Evolutionary conservation across 345 rosid species (phyloP).

Genomic region (rapeseed (Brassica napus)): Da-Ae NC_063452.1:26294501-26295000

Average conservation of each 20-base stretch:
- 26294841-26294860: not conserved
- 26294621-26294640: constrained; percentile 24
- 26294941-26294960: not conserved
- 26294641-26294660: constrained; percentile 18
- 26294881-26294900: not conserved
- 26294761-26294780: not conserved
- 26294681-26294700: not conserved
- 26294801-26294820: not conserved
- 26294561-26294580: constrained; percentile 40
- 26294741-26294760: constrained; percentile 22
- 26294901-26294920: not conserved
- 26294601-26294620: constrained; percentile 18
- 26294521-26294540: not conserved
- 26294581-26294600: constrained; percentile 39
- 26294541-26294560: constrained; percentile 60
- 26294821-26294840: not conserved
- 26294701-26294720: constrained; percentile 27
- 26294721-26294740: constrained; percentile 57
- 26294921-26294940: not conserved
- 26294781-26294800: not conserved
- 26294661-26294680: constrained; percentile 22
- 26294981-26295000: not conserved
- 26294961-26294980: not conserved
- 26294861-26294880: not conserved
- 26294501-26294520: not conserved